Conservation (phyloP, 495 filamentous ascomycete genomes). For the Trypethelium eluteriae region DNA sequence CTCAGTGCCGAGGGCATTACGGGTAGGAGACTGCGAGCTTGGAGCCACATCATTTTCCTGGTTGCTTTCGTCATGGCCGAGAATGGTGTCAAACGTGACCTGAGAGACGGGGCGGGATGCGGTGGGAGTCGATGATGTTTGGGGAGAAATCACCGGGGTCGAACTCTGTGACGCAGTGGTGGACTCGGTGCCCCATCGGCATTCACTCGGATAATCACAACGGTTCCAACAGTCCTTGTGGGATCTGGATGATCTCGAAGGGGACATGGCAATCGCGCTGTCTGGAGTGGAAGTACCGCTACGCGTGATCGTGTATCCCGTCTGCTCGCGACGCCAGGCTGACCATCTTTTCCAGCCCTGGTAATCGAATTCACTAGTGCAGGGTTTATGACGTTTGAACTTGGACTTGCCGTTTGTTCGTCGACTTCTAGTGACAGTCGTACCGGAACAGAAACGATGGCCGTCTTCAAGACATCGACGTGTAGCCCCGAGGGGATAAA, state of each 20-base stretch:
- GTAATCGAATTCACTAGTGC: constrained; percentile 44
- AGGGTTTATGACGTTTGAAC: constrained; percentile 34
- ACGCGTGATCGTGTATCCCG: not conserved
- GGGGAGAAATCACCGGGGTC: not conserved
- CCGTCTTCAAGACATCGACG: constrained; percentile 45
- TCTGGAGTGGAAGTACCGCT: constrained; percentile 2
- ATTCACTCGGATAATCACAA: constrained; percentile 38
- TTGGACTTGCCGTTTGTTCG: constrained; percentile 22
- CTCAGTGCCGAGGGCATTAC: not conserved
- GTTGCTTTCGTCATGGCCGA: not conserved
- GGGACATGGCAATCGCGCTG: not conserved
- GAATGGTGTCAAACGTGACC: constrained; percentile 9
- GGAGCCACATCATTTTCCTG: not conserved
- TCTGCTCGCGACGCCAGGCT: constrained; percentile 31
- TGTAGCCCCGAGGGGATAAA: constrained; percentile 39
- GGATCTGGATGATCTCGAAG: not conserved
- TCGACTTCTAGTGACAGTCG: constrained; percentile 30
- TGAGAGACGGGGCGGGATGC: not conserved
- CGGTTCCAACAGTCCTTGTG: constrained; percentile 32
- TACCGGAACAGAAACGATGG: constrained; percentile 43
- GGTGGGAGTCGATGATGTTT: not conserved
- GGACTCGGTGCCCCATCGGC: constrained; percentile 33
- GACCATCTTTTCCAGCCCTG: constrained; percentile 40
- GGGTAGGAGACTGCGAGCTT: not conserved
- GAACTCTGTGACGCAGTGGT: constrained; percentile 17